Evolutionary conservation across 225 moss, liverwort and hornwort species (phyloP), one percentile per base, ranked within the genome.

Genomic region (Lunularia cruciata): DNA sequence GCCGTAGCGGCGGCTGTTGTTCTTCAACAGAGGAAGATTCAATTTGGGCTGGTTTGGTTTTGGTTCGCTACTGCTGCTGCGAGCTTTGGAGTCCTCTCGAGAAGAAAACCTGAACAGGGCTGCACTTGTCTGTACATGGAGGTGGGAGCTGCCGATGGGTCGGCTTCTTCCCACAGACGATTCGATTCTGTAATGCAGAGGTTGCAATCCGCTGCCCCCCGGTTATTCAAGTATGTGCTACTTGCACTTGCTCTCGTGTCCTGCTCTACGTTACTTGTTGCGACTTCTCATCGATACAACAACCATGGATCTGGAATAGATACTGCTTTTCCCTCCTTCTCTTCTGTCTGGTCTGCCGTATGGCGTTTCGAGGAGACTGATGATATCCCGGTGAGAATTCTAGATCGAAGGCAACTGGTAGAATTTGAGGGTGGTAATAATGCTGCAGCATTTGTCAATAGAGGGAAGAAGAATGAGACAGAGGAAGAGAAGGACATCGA

Each of bases 71-170:
- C 16, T 43, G 43, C n/a, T n/a, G n/a, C n/a, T 3, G 22, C 8
- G 1, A 54, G 59, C 25, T 38, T 20, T 60, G 37, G 61, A 25
- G 5, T 14, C 16, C 13, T 1, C 38, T 0, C 16, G 31, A 32
- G 56, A 33, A 19, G 8, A 37, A 38, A 34, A n/a, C 56, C 27
- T 47, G 46, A 36, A 73, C 33, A 22, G 65, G 35, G 47, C 51
- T 43, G 35, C 14, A 5, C 51, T 31, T 53, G 36, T 7, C 33
- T 51, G 77, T 78, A 73, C 73, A 78, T 78, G 78, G 78, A 78
- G 69, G 52, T 68, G 69, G 64, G 63, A 39, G 55, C 36, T 60
- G 45, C 68, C 28, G 22, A 68, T 56, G 78, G 57, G 65, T 32
- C 73, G 58, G 65, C 57, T 60, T 48, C 45, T 13, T 59, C 57